Base-by-base conservation (phyloP, 176 grass and related monocot species). In the Thalia dealbata region DNA sequence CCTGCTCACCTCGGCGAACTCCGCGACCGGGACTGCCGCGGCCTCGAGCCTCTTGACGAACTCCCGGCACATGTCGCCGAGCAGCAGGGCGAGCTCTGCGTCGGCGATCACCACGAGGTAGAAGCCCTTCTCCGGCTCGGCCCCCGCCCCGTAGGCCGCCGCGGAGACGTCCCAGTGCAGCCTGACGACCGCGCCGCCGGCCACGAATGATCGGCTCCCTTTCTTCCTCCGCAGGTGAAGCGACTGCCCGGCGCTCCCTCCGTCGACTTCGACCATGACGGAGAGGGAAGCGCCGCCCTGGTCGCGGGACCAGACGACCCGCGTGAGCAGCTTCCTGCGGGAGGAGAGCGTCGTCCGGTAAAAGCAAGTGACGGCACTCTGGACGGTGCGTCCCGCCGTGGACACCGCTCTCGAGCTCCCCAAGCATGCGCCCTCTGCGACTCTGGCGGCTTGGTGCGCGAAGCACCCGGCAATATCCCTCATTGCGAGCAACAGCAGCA, bases 91-190 rank as follows among this genome's bases (percentile, higher is more conserved):
- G 87, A 99, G 86, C 75, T 93, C 87, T 26, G 85, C 85, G 61
- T 93, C 95, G 18, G 82, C 85, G 8, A 99, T 78, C 2, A 91
- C 81, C 27, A 82, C 85, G 50, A 99, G 74, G 81, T 88, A 99
- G 87, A 85, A 99, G 50, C 86, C 87, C 41, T 84, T 80, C 26
- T 52, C 35, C 0, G 95, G 95, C 78, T 99, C 90, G 15, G 90
- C 85, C 21, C 81, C 81, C 7, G 75, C 15, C 1, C 38, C 82
- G 64, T 84, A 92, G 15, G 72, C 50, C 28, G 89, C 86, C 0
- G 71, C 52, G 6, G 78, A 55, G 72, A 77, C 80, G 86, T 92
- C 89, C 89, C 89, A 92, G 75, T 83, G 81, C 0, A 88, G 83
- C 62, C 72, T 79, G 29, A 92, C 75, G 56, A 79, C 81, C 50